Percentiles rank a stretch among this genome's conserved stretches.
Evolutionary conservation across 139 green algal species (phyloP).

Genomic region (Micractinium sp.): DNA sequence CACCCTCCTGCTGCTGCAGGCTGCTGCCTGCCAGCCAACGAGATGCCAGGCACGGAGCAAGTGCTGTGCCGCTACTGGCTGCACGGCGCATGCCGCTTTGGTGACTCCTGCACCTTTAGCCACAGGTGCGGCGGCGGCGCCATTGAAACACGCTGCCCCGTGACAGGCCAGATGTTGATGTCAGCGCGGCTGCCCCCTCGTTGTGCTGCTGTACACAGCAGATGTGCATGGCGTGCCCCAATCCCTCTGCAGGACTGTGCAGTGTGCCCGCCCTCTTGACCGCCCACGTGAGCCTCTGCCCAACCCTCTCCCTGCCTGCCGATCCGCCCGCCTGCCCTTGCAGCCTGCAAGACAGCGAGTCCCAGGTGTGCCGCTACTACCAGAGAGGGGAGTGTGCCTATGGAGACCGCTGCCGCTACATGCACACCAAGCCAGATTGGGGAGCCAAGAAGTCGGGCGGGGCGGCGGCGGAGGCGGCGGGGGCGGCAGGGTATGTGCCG

Average conservation of each 20-base stretch:
- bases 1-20: no score
- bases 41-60: no score
- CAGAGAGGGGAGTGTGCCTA: conserved; percentile 66
- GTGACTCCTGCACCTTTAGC: conserved; percentile 47
- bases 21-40: no score
- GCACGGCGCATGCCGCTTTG: conserved; percentile 46
- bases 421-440: conserved; percentile 44
- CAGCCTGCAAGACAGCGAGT: conserved; percentile 32
- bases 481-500: background rate
- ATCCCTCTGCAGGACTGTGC: no score
- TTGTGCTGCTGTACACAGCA: no score
- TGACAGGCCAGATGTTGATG: no score
- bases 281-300: no score
- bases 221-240: no score
- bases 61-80: conserved; percentile 59
- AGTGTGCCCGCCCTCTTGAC: no score
- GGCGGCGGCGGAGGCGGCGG: background rate
- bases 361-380: conserved; percentile 65
- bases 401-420: conserved; percentile 55
- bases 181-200: no score
- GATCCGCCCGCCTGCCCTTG: background rate
- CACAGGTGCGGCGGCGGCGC: conserved; percentile 27
- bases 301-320: background rate
- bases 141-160: background rate
- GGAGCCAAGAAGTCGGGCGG: background rate